Base-by-base conservation (phyloP, 106 monocot genomes). In the Dactylorhiza incarnata region DNA sequence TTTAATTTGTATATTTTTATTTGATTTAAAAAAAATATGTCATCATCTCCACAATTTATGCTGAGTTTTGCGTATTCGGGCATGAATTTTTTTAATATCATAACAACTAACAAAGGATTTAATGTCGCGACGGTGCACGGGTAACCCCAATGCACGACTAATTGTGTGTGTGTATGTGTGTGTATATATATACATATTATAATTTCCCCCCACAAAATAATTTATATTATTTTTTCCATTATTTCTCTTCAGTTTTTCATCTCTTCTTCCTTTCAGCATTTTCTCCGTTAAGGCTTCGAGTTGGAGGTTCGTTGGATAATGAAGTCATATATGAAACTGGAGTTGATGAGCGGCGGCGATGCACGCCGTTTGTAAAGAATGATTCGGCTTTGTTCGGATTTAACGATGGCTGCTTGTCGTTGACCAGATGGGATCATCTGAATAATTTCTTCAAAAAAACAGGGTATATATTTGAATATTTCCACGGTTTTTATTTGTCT, bases 361-460 rank as follows among this genome's bases (percentile, higher is more conserved):
- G 94, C 24, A 74, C 71, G 14, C 83, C 84, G 6, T 88, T 92
- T 48, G 66, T 71, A 7, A 78, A 83, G 49, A 92, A 84, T 78
- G 82, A 11, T 75, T 93, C 89, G 47, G 85, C 83, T 59, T 77
- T 87, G 88, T 90, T 90, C 49, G 85, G 94, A n/a, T 94, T 88
- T 63, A 81, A 83, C 10, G 75, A 86, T 25, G 90, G 94, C 15
- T 94, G 94, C 77, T 75, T 94, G 14, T 82, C 88, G 0, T 61
- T 90, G 79, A 46, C 79, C 25, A 90, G 94, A 86, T 94, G 94
- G 94, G 94, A 94, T 74, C 79, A 94, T 55, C 94, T 94, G 73
- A 86, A 90, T 62, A 51, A 66, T 46, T 94, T 94, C 88, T 94
- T 94, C 74, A 75, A 71, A 51, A 85, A 88, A 78, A 16, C 94